Evolutionary conservation across 2,329 filamentous ascomycete species (phyloP).

Genomic region (Aspergillus pseudoterreus): DNA sequence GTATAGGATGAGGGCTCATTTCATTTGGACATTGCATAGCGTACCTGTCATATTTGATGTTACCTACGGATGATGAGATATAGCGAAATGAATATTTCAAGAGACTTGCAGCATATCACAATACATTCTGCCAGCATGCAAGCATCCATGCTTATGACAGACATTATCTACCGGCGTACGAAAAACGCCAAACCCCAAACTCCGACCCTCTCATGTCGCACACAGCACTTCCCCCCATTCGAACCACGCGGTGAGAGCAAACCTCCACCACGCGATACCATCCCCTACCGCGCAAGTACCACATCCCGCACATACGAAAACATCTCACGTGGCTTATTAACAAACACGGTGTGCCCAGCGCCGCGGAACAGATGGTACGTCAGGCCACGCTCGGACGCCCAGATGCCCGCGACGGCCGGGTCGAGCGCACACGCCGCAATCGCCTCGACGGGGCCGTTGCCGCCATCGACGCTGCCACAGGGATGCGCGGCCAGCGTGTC

Average conservation of each 20-base stretch:
- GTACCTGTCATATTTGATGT: conserved; percentile 6
- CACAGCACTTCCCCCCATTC: not conserved
- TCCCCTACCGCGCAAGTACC: conserved; percentile 17
- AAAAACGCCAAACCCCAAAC: not conserved
- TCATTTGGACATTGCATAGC: conserved; percentile 12
- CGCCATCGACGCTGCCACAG: not conserved
- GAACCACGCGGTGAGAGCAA: not conserved
- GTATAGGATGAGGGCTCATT: conserved; percentile 6
- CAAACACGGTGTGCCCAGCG: conserved; percentile 33
- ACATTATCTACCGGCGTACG: not conserved
- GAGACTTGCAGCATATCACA: no score
- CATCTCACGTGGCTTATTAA: conserved; percentile 28
- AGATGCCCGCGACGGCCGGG: conserved; percentile 21
- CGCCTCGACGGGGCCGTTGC: not conserved
- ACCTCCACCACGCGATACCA: not conserved
- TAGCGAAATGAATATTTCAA: conserved; percentile 1
- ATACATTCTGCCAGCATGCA: no score
- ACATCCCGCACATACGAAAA: conserved; percentile 37
- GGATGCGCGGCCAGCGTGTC: not conserved
- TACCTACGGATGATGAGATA: conserved; percentile 3
- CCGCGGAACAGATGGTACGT: conserved; percentile 35
- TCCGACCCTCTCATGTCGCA: not conserved
- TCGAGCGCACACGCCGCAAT: conserved; percentile 2
- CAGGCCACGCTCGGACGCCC: conserved; percentile 31
- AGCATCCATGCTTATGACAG: not conserved